Evolutionary conservation across 495 filamentous ascomycete genomes (phyloP).

Genomic region (Annulohypoxylon maeteangense): DNA sequence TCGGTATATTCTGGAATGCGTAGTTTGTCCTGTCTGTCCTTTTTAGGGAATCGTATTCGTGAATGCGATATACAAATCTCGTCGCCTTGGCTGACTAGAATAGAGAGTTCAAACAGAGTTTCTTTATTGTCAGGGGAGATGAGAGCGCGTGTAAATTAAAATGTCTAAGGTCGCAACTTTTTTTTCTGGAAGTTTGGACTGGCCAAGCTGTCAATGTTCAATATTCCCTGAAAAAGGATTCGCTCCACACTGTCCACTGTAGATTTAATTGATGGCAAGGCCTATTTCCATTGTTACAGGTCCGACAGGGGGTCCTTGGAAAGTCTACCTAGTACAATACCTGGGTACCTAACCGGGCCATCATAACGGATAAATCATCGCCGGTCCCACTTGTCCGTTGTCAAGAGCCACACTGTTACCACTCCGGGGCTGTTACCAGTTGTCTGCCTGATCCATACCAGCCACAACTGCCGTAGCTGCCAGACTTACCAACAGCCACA

Average conservation of each 20-base stretch:
- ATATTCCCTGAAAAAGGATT: constrained; percentile 24
- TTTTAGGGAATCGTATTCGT: not conserved
- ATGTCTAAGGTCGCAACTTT: constrained; percentile 12
- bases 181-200: constrained; percentile 28
- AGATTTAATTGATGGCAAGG: constrained; percentile 41
- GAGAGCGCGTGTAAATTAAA: constrained; percentile 18
- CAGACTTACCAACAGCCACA: not conserved
- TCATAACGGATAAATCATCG: constrained; percentile 33
- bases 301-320: constrained; percentile 5
- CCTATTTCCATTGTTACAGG: constrained; percentile 9
- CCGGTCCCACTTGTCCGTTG: not conserved
- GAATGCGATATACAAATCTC: constrained; percentile 10
- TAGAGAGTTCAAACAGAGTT: constrained; percentile 18
- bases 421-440: no score
- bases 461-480: not conserved
- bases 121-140: constrained; percentile 13
- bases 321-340: not conserved
- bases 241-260: constrained; percentile 29
- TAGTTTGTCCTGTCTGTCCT: constrained; percentile 35
- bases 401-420: not conserved
- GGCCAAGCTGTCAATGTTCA: constrained; percentile 40
- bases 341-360: no score
- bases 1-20: not conserved
- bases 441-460: not conserved
- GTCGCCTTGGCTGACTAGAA: constrained; percentile 8